Base-by-base conservation (phyloP, 2,329 filamentous ascomycete genomes). In the Botryosphaeria agaves region DNA sequence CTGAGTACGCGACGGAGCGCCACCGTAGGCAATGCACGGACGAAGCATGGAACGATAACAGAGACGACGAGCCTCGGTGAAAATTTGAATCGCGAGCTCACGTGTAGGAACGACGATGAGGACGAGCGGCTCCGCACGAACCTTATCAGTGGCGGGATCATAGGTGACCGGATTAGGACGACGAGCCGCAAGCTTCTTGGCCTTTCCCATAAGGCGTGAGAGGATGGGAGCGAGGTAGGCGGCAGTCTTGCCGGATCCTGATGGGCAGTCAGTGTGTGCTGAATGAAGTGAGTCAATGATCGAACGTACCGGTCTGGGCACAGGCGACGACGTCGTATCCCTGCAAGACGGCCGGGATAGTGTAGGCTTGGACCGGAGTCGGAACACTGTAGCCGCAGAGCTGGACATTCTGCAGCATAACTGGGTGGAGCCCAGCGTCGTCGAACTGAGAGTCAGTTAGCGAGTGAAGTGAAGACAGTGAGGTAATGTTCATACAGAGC, bases 201-300 rank as follows among this genome's bases (percentile, higher is more conserved):
- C 83, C 57, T 95, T 95, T 16, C 89, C 89, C 83, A 95, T 94
- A 14, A 98, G 59, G 51, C 80, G 78, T 36, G 84, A 92, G 30
- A 95, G 47, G 35, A 92, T 80, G 0, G 89, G 89, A 32, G 94
- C 72, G 4, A 98, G 57, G 47, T 89, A 98, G 0, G 89, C 85
- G 0, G 80, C 87, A 0, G 89, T 98, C 63, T 98, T 98, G 31
- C 89, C 89, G 16, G 87, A 95, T 14, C 89, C 87, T 94, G n/a
- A 37, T 45, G 14, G 28, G 18, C 16, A 36, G 20, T 32, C 25
- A 40, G 11, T 17, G 14, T n/a, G 2, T 12, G 1, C n/a, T 15
- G 15, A 3, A 23, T 32, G 4, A 34, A 26, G 14, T 25, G 6
- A 12, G 17, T n/a, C 8, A 14, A 21, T 17, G 11, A 31, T 25